phyloP scores from a whole-genome alignment of 345 rosid species.

The Sonneratia alba region DNA sequence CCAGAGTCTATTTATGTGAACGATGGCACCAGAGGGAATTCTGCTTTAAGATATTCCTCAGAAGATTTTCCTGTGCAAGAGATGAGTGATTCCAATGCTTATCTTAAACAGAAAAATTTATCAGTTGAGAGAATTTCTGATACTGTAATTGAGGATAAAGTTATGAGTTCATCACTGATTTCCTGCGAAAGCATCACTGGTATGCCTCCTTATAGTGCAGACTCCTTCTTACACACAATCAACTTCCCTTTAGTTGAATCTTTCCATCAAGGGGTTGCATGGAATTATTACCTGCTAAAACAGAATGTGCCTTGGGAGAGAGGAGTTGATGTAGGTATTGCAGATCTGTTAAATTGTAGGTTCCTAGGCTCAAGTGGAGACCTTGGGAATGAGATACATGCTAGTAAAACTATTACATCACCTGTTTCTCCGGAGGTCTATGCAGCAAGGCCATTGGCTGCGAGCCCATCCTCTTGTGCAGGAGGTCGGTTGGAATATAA shows the following conservation, averaged over 20 bases:
- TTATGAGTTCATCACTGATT: constrained; percentile 6
- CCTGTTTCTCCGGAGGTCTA: constrained; percentile 76
- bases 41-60: constrained; percentile 20
- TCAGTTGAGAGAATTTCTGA: constrained; percentile 23
- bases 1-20: constrained; percentile 22
- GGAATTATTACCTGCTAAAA: constrained; percentile 46
- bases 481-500: constrained; percentile 24
- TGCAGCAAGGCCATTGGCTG: constrained; percentile 32
- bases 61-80: constrained; percentile 27
- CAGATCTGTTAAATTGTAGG: constrained; percentile 20
- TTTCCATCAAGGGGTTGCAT: constrained; percentile 45
- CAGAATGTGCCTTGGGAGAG: constrained; percentile 20
- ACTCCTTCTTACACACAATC: constrained; percentile 20
- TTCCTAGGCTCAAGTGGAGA: constrained; percentile 14
- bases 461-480: constrained; percentile 28
- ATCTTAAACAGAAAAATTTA: constrained; percentile 39
- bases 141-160: constrained; percentile 15
- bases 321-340: constrained; percentile 19
- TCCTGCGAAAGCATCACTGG: constrained; percentile 5
- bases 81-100: constrained; percentile 22
- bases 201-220: constrained; percentile 12
- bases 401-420: constrained; percentile 44
- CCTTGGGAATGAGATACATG: constrained; percentile 28
- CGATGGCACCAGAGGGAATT: constrained; percentile 19
- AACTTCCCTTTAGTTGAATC: constrained; percentile 53